These are phyloP conservation scores for Logfia minima DNA, from an alignment of 129 eudicot genomes.

Conservation along the genomic window DNA sequence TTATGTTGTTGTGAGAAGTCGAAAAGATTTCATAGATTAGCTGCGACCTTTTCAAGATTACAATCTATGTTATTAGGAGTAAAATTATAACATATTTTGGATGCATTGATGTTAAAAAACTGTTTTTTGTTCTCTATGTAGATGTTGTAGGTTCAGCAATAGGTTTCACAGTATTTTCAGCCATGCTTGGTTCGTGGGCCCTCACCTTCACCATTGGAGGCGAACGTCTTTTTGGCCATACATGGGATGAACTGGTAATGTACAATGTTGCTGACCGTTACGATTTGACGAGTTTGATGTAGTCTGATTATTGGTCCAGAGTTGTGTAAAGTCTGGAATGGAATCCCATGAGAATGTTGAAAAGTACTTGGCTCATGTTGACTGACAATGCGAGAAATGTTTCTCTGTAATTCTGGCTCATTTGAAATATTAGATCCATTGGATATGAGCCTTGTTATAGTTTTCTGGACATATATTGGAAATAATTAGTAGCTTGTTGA, in stretches of 20 bases:
- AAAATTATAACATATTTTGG: not conserved
- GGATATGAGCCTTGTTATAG: not conserved
- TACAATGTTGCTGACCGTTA: slow-evolving; percentile 87
- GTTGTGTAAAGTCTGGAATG: slow-evolving; percentile 17
- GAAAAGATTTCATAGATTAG: slow-evolving; percentile 5
- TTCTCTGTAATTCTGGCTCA: not conserved
- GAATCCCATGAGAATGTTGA: slow-evolving; percentile 14
- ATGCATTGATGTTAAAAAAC: slow-evolving; percentile 1
- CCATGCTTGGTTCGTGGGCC: slow-evolving; percentile 72
- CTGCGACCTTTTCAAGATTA: not conserved
- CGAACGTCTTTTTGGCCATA: slow-evolving; percentile 78
- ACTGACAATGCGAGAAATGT: not conserved
- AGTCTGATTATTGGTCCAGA: slow-evolving; percentile 6
- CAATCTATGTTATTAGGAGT: not conserved
- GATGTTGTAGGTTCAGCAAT: slow-evolving; percentile 87
- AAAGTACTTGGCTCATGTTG: not conserved
- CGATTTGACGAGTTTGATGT: slow-evolving; percentile 84
- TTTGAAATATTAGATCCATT: not conserved
- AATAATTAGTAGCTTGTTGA: no score
- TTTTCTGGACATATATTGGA: not conserved
- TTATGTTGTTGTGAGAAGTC: not conserved
- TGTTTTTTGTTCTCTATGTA: slow-evolving; percentile 22
- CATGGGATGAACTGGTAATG: slow-evolving; percentile 92
- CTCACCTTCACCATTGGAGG: slow-evolving; percentile 85
- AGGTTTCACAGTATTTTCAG: slow-evolving; percentile 62